Evolutionary conservation across 1,284 basidiomycete genomes (phyloP).

Genomic region (Tremellales sp.): DNA sequence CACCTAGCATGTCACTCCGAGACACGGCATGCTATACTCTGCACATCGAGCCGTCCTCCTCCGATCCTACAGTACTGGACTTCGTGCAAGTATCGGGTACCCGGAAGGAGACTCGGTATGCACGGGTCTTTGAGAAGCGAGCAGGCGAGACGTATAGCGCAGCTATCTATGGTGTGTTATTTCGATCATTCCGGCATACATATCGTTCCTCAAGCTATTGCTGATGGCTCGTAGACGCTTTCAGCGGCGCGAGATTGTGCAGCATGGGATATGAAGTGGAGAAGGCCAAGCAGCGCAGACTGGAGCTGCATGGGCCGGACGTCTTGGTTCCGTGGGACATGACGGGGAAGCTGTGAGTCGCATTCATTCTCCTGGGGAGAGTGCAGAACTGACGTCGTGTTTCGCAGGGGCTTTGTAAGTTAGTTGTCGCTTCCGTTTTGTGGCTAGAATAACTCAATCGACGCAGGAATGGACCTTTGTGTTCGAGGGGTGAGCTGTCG

Average conservation of each 20-base stretch:
- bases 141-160: constrained; percentile 35
- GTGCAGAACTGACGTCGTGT: constrained; percentile 3
- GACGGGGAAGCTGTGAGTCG: constrained; percentile 40
- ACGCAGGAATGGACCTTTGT: neutral
- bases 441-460: neutral
- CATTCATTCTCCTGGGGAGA: neutral
- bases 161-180: constrained; percentile 36
- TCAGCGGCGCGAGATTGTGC: constrained; percentile 40
- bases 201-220: neutral
- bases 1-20: constrained; percentile 32
- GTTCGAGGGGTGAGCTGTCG: constrained; percentile 1
- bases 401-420: constrained; percentile 24
- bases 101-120: constrained; percentile 26
- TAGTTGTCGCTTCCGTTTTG: neutral
- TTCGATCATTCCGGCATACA: neutral
- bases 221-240: constrained; percentile 25
- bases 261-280: constrained; percentile 29
- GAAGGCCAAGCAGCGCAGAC: constrained; percentile 35
- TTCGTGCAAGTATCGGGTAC: constrained; percentile 22
- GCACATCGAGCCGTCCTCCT: constrained; percentile 16
- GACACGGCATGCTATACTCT: constrained; percentile 39
- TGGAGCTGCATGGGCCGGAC: constrained; percentile 46
- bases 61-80: constrained; percentile 25
- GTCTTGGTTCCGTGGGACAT: constrained; percentile 40
- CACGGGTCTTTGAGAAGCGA: constrained; percentile 24